A percentile compares a stretch with the other conserved stretches of the same genome.
Conservation (phyloP, 768 basidiomycete species). For the Leccinum boreale region DNA sequence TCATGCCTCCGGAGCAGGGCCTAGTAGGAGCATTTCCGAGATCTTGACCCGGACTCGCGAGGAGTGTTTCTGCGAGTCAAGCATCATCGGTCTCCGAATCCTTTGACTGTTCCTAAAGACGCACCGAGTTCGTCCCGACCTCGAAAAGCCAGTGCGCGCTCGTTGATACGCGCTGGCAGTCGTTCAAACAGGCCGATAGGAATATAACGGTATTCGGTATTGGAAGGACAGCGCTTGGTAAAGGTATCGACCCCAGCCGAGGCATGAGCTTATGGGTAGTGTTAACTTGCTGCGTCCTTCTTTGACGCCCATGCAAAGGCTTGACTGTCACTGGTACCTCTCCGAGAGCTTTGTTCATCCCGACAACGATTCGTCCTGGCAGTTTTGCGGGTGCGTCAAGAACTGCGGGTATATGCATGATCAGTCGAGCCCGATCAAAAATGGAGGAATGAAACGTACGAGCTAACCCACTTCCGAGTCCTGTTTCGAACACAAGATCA, state of each 20-base stretch:
- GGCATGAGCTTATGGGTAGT: conserved; percentile 90
- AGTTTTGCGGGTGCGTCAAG: conserved; percentile 80
- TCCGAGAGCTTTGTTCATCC: conserved; percentile 89
- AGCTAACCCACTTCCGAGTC: conserved; percentile 77
- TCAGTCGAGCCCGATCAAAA: background rate
- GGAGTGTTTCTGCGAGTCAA: conserved; percentile 64
- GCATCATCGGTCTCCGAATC: background rate
- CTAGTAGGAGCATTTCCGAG: conserved; percentile 86
- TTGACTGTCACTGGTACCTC: conserved; percentile 91
- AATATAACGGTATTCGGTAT: conserved; percentile 92
- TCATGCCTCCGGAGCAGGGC: conserved; percentile 80
- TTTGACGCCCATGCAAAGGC: conserved; percentile 84
- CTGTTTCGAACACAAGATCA: too few relatives aligned
- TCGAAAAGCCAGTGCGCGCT: conserved; percentile 82
- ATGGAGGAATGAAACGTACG: conserved; percentile 36
- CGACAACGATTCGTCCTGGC: conserved; percentile 72
- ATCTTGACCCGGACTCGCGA: conserved; percentile 89
- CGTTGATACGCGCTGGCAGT: conserved; percentile 81
- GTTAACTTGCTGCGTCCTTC: conserved; percentile 63
- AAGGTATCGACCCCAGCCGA: conserved; percentile 78
- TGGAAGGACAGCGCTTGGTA: conserved; percentile 96
- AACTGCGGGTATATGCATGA: conserved; percentile 42
- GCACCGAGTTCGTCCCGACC: conserved; percentile 86
- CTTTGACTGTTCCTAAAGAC: conserved; percentile 20
- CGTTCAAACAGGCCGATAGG: conserved; percentile 89